Conservation (phyloP, 495 filamentous ascomycete species). For the Aspergillus steynii region DNA sequence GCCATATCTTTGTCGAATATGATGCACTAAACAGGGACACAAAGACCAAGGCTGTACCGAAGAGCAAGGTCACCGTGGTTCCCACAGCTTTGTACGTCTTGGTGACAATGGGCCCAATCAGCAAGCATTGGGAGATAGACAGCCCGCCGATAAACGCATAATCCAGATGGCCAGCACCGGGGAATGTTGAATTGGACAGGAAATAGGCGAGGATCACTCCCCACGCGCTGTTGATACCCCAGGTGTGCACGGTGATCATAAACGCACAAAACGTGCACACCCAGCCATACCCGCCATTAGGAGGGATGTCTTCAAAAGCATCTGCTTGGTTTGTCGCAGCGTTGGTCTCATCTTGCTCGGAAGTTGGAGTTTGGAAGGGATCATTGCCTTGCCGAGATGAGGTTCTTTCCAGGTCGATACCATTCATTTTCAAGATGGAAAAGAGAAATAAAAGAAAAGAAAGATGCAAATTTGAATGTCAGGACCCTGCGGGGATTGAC, state of each 20-base stretch:
- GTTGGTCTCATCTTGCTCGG: background rate
- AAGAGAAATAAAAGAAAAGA: background rate
- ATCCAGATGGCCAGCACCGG: constrained; percentile 50
- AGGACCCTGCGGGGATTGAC: background rate
- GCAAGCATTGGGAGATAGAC: constrained; percentile 58
- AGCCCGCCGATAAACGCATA: constrained; percentile 72
- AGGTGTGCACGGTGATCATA: constrained; percentile 59
- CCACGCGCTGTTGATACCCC: constrained; percentile 61
- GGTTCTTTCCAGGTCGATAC: background rate
- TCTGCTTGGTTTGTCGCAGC: background rate
- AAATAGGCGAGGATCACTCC: constrained; percentile 69
- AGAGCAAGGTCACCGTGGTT: constrained; percentile 50
- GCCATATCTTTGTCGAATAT: constrained; percentile 64
- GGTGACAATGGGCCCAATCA: constrained; percentile 61
- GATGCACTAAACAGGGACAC: constrained; percentile 60
- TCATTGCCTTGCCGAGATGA: background rate
- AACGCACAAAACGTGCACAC: constrained; percentile 53
- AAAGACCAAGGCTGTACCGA: constrained; percentile 56
- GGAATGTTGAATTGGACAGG: constrained; percentile 56
- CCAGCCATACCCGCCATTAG: constrained; percentile 64
- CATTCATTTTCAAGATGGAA: background rate
- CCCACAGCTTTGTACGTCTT: constrained; percentile 50
- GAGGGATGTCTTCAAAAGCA: constrained; percentile 25
- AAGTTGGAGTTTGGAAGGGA: background rate
- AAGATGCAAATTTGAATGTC: background rate